Conservation (phyloP, 257 asterid species). For the Gentiana straminea region DNA sequence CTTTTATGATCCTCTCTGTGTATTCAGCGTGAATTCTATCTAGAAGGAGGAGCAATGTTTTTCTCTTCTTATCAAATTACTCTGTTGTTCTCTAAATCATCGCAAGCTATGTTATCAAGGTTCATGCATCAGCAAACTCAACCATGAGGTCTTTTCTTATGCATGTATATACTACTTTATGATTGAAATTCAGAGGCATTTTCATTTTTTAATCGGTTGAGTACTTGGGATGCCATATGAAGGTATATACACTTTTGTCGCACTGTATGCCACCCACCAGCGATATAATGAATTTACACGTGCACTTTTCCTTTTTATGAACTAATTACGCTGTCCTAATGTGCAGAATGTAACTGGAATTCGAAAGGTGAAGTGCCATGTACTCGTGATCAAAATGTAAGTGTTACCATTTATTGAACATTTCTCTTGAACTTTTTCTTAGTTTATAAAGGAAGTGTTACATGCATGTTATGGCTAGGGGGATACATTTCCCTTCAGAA, state of each 20-base stretch:
- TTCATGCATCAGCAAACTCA: constrained; percentile 92
- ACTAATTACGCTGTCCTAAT: too few relatives aligned
- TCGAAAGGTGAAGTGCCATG: too few relatives aligned
- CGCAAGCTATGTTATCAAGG: constrained; percentile 81
- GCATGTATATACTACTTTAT: not conserved
- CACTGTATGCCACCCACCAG: constrained; percentile 76
- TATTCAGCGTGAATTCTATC: constrained; percentile 85
- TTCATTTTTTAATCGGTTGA: constrained; percentile 16
- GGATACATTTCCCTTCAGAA: too few relatives aligned
- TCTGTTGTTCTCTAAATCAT: constrained; percentile 49
- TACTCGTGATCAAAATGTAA: too few relatives aligned
- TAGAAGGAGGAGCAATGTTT: constrained; percentile 99
- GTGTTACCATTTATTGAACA: too few relatives aligned
- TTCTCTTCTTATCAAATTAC: constrained; percentile 22
- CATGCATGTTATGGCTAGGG: too few relatives aligned
- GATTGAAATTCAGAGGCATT: constrained; percentile 4
- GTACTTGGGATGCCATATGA: constrained; percentile 16
- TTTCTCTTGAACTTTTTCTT: too few relatives aligned
- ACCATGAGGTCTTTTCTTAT: constrained; percentile 41
- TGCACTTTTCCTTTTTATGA: too few relatives aligned
- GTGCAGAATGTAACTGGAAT: too few relatives aligned
- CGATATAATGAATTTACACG: too few relatives aligned
- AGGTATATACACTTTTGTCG: constrained; percentile 93
- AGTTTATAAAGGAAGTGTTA: too few relatives aligned
- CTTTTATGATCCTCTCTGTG: constrained; percentile 7